A percentile compares a stretch with the other conserved stretches of the same genome.
phyloP scores from a whole-genome alignment of 257 asterid genomes.

The Coffea eugenioides region DNA sequence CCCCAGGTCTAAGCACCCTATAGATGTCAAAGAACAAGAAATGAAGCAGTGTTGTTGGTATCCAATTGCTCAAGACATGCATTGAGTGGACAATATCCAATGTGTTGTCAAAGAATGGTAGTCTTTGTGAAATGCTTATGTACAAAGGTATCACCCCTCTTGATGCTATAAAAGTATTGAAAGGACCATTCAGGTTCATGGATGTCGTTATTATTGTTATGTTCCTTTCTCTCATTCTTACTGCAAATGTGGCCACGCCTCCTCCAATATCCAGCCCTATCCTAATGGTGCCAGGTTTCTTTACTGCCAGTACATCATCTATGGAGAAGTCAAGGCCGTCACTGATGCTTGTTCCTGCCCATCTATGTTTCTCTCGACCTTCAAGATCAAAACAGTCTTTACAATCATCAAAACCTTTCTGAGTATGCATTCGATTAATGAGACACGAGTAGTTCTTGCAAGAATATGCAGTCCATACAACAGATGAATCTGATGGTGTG shows the following conservation, averaged over 20 bases:
- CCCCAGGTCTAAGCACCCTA: conserved; percentile 71
- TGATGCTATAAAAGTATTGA: conserved; percentile 61
- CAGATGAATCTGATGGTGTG: conserved; percentile 59
- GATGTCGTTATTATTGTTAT: conserved; percentile 58
- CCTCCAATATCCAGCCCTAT: conserved; percentile 82
- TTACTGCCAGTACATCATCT: conserved; percentile 54
- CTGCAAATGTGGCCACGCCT: conserved; percentile 75
- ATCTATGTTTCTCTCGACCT: conserved; percentile 52
- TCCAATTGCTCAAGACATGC: conserved; percentile 77
- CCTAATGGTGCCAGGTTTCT: conserved; percentile 47
- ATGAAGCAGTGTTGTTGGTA: conserved; percentile 53
- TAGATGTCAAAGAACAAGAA: conserved; percentile 64
- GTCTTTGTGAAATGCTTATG: conserved; percentile 65
- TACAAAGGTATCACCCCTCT: conserved; percentile 68
- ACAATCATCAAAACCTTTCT: conserved; percentile 58
- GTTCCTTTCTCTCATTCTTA: conserved; percentile 61
- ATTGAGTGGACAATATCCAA: conserved; percentile 64
- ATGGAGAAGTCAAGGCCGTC: conserved; percentile 50
- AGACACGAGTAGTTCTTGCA: conserved; percentile 56
- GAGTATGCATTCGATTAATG: conserved; percentile 38
- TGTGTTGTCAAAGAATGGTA: conserved; percentile 73
- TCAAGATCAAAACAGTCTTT: conserved; percentile 62
- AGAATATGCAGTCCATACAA: conserved; percentile 59
- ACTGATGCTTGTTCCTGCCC: conserved; percentile 23
- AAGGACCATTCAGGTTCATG: conserved; percentile 72